Evolutionary conservation across 345 rosid species (phyloP).

Genomic region (Hirschfeldia incana): DNA sequence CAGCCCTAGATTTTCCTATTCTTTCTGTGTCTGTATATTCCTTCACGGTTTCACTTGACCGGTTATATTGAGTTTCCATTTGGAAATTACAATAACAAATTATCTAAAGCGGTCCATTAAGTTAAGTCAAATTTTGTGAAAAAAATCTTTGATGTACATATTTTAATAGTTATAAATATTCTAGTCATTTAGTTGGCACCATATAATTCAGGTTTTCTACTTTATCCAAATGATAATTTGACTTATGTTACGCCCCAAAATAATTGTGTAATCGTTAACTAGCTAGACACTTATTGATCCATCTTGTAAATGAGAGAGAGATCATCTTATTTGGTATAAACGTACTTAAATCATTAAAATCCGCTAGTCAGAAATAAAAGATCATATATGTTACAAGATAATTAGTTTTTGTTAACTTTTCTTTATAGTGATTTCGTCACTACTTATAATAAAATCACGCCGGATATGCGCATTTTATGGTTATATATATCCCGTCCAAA

Average conservation of each 20-base stretch:
- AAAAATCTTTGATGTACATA: neutral
- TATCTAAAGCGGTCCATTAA: neutral
- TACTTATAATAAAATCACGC: neutral
- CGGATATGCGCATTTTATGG: neutral
- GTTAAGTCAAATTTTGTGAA: neutral
- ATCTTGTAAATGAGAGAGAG: neutral
- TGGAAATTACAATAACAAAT: slow-evolving; percentile 3
- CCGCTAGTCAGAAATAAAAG: neutral
- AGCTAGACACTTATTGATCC: neutral
- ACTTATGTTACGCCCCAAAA: neutral
- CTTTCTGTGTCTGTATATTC: slow-evolving; percentile 2
- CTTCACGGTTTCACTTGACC: neutral
- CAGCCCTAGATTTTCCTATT: neutral
- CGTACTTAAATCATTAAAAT: neutral
- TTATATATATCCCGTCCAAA: neutral
- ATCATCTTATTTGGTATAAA: neutral
- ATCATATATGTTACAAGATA: neutral
- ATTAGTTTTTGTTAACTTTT: neutral
- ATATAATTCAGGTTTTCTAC: neutral
- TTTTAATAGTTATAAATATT: neutral
- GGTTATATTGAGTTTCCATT: neutral
- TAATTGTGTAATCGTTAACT: neutral
- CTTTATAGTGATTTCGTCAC: neutral
- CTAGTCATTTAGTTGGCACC: neutral
- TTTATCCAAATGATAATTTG: neutral